Conservation (phyloP, 148 eudicot species). For the Polygonum maritimum region DNA sequence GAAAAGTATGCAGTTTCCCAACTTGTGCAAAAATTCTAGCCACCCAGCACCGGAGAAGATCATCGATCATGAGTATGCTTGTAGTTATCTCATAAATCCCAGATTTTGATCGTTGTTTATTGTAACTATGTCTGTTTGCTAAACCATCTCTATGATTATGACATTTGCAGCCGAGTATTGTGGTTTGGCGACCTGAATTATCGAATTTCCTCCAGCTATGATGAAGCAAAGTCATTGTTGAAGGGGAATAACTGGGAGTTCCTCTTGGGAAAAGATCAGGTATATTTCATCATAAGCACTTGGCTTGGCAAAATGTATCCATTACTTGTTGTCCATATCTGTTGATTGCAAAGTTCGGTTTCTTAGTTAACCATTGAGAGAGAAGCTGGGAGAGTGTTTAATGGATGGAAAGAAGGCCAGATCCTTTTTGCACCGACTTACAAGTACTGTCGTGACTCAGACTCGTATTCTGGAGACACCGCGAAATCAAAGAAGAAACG, state of each 20-base stretch:
- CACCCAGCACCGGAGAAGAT: conserved; percentile 55
- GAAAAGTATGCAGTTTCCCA: conserved; percentile 57
- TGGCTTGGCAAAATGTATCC: neutral
- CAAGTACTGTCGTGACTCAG: conserved; percentile 77
- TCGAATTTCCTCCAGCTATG: conserved; percentile 69
- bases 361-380: conserved; percentile 47
- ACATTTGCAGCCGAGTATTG: conserved; percentile 49
- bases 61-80: conserved; percentile 86
- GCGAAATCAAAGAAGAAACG: conserved; percentile 70
- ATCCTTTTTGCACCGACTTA: conserved; percentile 75
- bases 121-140: neutral
- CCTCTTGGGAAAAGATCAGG: conserved; percentile 81
- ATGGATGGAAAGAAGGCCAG: conserved; percentile 64
- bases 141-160: neutral
- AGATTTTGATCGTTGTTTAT: neutral
- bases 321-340: no score
- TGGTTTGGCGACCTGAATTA: conserved; percentile 94
- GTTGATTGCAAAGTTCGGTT: neutral
- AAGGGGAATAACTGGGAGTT: conserved; percentile 66
- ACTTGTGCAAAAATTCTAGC: conserved; percentile 46
- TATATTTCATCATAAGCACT: conserved; percentile 13
- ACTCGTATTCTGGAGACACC: conserved; percentile 66
- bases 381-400: conserved; percentile 59
- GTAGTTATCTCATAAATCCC: conserved; percentile 19
- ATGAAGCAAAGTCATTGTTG: conserved; percentile 51